phyloP scores from a whole-genome alignment of 768 basidiomycete species.

The Xerocomus potaroensis region DNA sequence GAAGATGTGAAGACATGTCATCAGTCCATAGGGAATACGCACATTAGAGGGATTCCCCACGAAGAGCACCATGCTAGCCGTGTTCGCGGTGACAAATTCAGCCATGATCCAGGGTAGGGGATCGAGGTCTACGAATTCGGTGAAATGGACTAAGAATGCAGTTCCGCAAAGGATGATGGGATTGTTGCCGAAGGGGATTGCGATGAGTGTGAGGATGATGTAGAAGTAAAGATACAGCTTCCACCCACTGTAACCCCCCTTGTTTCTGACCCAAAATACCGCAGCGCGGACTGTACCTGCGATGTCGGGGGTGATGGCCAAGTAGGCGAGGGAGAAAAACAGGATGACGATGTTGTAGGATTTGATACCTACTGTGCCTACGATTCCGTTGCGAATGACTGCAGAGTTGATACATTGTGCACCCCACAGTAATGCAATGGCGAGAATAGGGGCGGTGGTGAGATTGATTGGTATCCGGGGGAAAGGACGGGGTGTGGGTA shows the following conservation, averaged over 20 bases:
- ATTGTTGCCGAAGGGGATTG: constrained; percentile 86
- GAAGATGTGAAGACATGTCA: neutral
- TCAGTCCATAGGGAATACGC: constrained; percentile 1
- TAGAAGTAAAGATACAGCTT: constrained; percentile 80
- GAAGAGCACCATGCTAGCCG: constrained; percentile 69
- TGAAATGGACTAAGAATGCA: constrained; percentile 86
- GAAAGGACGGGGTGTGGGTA: constrained; percentile 38
- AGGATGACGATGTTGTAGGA: constrained; percentile 93
- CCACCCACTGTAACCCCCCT: constrained; percentile 68
- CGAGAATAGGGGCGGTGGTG: constrained; percentile 50
- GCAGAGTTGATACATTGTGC: constrained; percentile 43
- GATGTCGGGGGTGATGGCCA: constrained; percentile 86
- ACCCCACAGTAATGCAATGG: constrained; percentile 52
- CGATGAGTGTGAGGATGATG: constrained; percentile 71
- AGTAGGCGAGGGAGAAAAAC: constrained; percentile 89
- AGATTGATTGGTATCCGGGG: constrained; percentile 42
- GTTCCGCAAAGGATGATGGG: constrained; percentile 92
- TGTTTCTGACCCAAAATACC: constrained; percentile 85
- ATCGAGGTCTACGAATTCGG: constrained; percentile 47
- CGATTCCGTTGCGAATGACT: constrained; percentile 71
- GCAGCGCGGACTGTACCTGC: constrained; percentile 84
- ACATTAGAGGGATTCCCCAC: constrained; percentile 91
- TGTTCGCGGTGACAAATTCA: constrained; percentile 77
- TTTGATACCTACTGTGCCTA: constrained; percentile 72
- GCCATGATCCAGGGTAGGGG: constrained; percentile 68